phyloP scores from a whole-genome alignment of 208 protist genomes.

The Crithidia fasciculata region DNA sequence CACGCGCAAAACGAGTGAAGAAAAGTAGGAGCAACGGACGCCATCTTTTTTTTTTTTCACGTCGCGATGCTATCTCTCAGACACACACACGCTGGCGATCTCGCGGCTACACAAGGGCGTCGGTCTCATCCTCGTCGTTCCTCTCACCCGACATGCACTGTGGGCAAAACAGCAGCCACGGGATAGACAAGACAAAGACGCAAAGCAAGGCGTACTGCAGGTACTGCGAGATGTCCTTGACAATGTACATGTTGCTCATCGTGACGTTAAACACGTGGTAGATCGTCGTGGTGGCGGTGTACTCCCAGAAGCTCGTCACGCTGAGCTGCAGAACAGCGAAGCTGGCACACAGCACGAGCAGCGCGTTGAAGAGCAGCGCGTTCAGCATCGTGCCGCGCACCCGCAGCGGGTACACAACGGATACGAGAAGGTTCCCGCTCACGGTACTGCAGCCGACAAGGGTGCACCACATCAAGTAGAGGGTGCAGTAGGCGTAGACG shows the following conservation, averaged over 20 bases:
- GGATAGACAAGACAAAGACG: slow-evolving; percentile 29
- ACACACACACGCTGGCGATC: neutral
- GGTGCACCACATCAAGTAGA: slow-evolving; percentile 91
- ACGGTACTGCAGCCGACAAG: slow-evolving; percentile 91
- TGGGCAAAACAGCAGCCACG: slow-evolving; percentile 25
- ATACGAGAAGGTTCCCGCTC: slow-evolving; percentile 64
- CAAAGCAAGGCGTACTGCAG: slow-evolving; percentile 65
- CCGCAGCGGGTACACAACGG: slow-evolving; percentile 78
- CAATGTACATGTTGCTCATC: slow-evolving; percentile 46
- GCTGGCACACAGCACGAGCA: slow-evolving; percentile 87
- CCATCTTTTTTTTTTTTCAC: too few species aligned
- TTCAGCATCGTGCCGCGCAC: slow-evolving; percentile 92
- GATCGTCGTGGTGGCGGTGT: slow-evolving; percentile 66
- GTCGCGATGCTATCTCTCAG: too few species aligned
- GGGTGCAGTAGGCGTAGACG: slow-evolving; percentile 83
- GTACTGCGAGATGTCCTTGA: slow-evolving; percentile 55
- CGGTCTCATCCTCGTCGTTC: slow-evolving; percentile 27
- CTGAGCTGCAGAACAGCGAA: slow-evolving; percentile 92
- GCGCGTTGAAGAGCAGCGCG: slow-evolving; percentile 94
- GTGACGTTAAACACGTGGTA: slow-evolving; percentile 56
- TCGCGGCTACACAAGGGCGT: slow-evolving; percentile 21
- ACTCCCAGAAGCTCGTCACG: slow-evolving; percentile 82
- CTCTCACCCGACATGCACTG: slow-evolving; percentile 7
- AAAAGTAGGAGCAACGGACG: too few species aligned
- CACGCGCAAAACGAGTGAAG: too few species aligned